phyloP scores from a whole-genome alignment of 768 basidiomycete genomes.

The Mycena chlorophos region DNA sequence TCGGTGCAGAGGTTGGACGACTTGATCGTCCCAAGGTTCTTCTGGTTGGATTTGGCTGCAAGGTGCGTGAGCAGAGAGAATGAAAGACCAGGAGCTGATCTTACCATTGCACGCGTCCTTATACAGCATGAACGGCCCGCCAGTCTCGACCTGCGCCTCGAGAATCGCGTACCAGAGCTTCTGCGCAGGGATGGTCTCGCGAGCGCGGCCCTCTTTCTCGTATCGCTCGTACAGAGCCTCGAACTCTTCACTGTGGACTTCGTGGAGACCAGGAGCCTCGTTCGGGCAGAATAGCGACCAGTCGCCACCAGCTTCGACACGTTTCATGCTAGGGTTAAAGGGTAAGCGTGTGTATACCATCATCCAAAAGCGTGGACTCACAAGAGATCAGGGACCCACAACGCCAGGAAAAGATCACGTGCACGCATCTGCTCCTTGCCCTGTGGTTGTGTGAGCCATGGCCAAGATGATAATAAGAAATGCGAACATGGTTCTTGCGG shows the following conservation, averaged over 20 bases:
- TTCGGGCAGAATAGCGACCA: constrained; percentile 99
- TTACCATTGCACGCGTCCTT: constrained; percentile 92
- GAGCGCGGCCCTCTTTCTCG: constrained; percentile 85
- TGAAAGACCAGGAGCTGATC: constrained; percentile 27
- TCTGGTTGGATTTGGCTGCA: constrained; percentile 94
- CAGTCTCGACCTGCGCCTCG: constrained; percentile 97
- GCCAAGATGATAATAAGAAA: too few species aligned
- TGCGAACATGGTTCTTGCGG: constrained; percentile 97
- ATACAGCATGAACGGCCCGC: constrained; percentile 99
- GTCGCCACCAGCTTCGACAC: constrained; percentile 83
- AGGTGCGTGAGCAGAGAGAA: constrained; percentile 5
- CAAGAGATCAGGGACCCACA: constrained; percentile 98
- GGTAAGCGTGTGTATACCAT: neutral
- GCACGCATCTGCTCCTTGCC: constrained; percentile 98
- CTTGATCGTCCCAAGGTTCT: constrained; percentile 98
- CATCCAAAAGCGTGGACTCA: constrained; percentile 36
- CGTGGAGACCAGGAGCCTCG: constrained; percentile 87
- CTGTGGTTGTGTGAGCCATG: too few species aligned
- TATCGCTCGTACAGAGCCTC: constrained; percentile 84
- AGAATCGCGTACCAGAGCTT: constrained; percentile 98
- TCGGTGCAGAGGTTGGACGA: constrained; percentile 99
- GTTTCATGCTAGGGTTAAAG: constrained; percentile 75
- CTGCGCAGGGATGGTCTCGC: constrained; percentile 86
- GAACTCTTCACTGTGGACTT: constrained; percentile 89
- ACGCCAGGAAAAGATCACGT: constrained; percentile 94